phyloP scores from a whole-genome alignment of 176 grass and related monocot species.

The Lolium rigidum region DNA sequence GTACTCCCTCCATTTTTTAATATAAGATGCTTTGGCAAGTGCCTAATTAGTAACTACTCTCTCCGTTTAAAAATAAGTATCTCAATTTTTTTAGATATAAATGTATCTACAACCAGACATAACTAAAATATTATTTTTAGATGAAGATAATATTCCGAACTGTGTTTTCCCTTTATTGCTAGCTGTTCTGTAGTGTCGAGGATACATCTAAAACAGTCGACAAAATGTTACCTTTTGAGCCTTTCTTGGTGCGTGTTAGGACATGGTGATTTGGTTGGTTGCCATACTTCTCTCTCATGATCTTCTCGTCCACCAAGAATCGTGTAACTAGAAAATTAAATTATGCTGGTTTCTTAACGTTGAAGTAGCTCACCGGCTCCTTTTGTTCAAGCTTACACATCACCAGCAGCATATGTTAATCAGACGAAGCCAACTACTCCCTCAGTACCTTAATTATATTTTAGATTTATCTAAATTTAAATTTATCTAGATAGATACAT shows the following conservation, averaged over 20 bases:
- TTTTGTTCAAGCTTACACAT: background rate
- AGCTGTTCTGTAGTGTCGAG: background rate
- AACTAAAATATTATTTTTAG: too few species aligned
- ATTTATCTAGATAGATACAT: too few species aligned
- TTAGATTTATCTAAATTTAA: too few species aligned
- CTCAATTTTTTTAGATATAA: too few species aligned
- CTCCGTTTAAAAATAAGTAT: too few species aligned
- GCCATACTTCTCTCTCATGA: slow-evolving; percentile 5
- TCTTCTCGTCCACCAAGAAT: background rate
- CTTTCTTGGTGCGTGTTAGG: background rate
- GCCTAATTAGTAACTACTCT: too few species aligned
- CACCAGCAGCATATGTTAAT: background rate
- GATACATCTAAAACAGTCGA: background rate
- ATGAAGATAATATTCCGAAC: background rate
- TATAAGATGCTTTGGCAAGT: too few species aligned
- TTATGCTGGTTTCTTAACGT: background rate
- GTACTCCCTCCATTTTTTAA: too few species aligned
- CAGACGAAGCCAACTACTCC: too few species aligned
- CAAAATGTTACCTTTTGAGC: background rate
- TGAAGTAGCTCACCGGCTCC: background rate
- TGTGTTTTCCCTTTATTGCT: background rate
- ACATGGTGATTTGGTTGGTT: slow-evolving; percentile 2
- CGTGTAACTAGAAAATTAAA: background rate
- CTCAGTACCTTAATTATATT: too few species aligned
- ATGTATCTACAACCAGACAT: too few species aligned